Percentiles rank a stretch among this genome's conserved stretches.
Conservation (phyloP, 2,329 filamentous ascomycete genomes). For the Chaetothyriales sp. region DNA sequence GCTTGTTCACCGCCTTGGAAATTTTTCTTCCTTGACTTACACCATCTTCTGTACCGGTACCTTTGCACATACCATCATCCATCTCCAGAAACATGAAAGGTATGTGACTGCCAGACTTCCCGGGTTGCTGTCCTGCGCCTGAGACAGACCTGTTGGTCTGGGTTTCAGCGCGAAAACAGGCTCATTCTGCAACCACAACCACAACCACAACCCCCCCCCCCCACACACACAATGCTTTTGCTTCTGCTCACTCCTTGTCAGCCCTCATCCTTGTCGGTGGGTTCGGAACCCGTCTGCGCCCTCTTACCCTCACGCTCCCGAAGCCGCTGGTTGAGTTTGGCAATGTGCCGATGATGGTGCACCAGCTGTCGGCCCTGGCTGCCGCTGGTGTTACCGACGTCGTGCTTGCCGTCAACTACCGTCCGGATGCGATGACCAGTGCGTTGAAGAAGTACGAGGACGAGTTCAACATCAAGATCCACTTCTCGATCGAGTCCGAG, state of each 20-base stretch:
- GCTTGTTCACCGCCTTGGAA: background rate
- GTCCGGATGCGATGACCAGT: constrained; percentile 93
- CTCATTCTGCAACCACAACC: background rate
- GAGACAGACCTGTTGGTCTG: too few species aligned
- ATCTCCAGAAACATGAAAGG: background rate
- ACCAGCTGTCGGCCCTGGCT: constrained; percentile 91
- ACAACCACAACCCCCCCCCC: too few species aligned
- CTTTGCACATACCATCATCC: background rate
- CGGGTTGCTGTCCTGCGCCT: too few species aligned
- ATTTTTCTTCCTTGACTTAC: background rate
- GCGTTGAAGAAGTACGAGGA: constrained; percentile 88
- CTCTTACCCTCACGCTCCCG: constrained; percentile 88
- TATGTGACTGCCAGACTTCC: background rate
- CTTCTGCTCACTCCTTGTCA: constrained; percentile 4
- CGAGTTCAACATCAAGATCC: constrained; percentile 84
- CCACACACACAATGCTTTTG: background rate
- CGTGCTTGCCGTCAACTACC: constrained; percentile 96
- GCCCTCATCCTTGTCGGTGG: constrained; percentile 54
- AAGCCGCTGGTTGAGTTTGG: constrained; percentile 97
- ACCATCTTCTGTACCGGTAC: background rate
- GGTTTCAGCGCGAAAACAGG: too few species aligned
- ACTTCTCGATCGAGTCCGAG: constrained; percentile 92
- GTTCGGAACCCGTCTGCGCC: constrained; percentile 93
- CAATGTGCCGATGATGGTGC: constrained; percentile 98
- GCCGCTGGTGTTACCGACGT: constrained; percentile 92